phyloP scores from a whole-genome alignment of 139 green algal genomes.

The Nannochloris sp. region DNA sequence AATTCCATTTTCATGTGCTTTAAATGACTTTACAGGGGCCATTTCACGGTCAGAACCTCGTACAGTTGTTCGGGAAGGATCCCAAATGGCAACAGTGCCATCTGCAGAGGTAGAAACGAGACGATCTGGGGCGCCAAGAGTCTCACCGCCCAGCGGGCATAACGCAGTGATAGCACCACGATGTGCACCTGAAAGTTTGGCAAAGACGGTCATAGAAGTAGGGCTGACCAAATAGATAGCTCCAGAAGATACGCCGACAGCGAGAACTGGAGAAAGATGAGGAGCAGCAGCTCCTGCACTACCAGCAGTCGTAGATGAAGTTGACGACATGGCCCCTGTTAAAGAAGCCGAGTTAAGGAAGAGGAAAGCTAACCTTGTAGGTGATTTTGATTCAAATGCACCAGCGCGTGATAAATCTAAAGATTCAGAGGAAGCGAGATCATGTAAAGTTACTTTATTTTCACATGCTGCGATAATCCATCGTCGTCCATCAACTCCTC shows the following conservation, averaged over 20 bases:
- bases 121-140: conserved; percentile 24
- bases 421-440: conserved; percentile 23
- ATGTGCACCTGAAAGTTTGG: conserved; percentile 39
- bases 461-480: conserved; percentile 54
- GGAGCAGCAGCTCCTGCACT: neutral
- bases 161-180: conserved; percentile 30
- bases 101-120: conserved; percentile 42
- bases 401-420: conserved; percentile 35
- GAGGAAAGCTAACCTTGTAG: conserved; percentile 39
- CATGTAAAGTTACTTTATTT: conserved; percentile 52
- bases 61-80: conserved; percentile 30
- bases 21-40: conserved; percentile 26
- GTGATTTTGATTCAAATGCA: conserved; percentile 36
- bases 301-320: neutral
- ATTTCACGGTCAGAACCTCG: conserved; percentile 25
- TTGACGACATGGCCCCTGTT: neutral
- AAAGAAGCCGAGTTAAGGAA: conserved; percentile 21
- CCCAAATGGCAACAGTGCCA: conserved; percentile 46
- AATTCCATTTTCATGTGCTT: conserved; percentile 47
- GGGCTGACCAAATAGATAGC: conserved; percentile 34
- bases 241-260: conserved; percentile 39
- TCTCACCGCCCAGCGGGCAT: conserved; percentile 17
- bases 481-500: conserved; percentile 28
- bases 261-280: conserved; percentile 33
- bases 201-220: conserved; percentile 22